Evolutionary conservation across 1,284 basidiomycete species (phyloP).

Genomic region (Wallemia hederae): DNA sequence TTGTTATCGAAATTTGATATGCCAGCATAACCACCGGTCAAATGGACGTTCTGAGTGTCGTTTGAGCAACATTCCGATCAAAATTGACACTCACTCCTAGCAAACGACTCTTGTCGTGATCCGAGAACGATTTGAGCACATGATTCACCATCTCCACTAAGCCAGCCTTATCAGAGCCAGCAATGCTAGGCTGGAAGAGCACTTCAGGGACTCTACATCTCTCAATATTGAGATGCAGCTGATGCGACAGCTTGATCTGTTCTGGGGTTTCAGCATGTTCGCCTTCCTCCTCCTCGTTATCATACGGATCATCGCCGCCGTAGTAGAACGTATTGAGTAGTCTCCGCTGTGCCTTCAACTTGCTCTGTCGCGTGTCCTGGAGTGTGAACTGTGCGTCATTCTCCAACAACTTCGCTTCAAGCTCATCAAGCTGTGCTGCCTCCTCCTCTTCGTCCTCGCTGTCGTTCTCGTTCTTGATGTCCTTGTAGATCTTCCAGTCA

Average conservation of each 20-base stretch:
- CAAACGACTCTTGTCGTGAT: conserved; percentile 31
- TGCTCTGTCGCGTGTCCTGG: conserved; percentile 52
- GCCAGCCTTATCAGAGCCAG: conserved; percentile 81
- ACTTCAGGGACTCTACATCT: conserved; percentile 75
- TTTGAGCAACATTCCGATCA: conserved; percentile 5
- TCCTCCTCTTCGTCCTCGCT: conserved; percentile 94
- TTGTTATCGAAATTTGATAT: conserved; percentile 40
- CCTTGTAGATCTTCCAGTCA: conserved; percentile 93
- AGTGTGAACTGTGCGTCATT: conserved; percentile 56
- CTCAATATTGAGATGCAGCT: conserved; percentile 80
- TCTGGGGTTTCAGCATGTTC: neutral
- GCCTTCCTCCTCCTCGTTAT: conserved; percentile 21
- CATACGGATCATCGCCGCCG: conserved; percentile 25
- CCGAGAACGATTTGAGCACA: conserved; percentile 49
- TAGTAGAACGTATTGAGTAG: conserved; percentile 51
- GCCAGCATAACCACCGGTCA: conserved; percentile 54
- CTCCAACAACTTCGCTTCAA: conserved; percentile 56
- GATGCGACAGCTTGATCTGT: conserved; percentile 29
- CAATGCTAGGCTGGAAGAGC: conserved; percentile 75
- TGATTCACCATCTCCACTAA: conserved; percentile 67
- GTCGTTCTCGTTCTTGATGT: conserved; percentile 43
- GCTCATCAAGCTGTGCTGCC: conserved; percentile 31
- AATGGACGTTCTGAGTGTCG: conserved; percentile 43
- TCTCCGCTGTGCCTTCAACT: conserved; percentile 44
- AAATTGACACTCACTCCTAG: conserved; percentile 18